A percentile compares a stretch with the other conserved stretches of the same genome.
Conservation (phyloP, 352 stramenopile genomes). For the Globisporangium carolinianum region DNA sequence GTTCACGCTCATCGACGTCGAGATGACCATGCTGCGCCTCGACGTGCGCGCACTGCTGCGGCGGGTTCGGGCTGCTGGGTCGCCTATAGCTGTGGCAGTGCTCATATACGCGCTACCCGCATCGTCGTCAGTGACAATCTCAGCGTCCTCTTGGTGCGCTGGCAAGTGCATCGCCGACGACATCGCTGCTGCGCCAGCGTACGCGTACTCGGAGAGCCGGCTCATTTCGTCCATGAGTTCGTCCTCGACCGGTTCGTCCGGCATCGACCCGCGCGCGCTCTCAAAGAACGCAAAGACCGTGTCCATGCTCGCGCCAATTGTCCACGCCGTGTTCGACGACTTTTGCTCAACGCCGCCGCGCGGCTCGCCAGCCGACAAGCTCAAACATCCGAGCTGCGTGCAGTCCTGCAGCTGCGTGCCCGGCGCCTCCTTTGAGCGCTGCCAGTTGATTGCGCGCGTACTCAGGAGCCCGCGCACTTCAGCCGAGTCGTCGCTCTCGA, state of each 20-base stretch:
- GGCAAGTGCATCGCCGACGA: slow-evolving; percentile 41
- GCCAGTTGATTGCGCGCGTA: slow-evolving; percentile 77
- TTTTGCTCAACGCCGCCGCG: slow-evolving; percentile 47
- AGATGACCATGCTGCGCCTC: slow-evolving; percentile 77
- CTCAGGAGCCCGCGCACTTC: slow-evolving; percentile 60
- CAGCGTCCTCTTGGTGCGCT: slow-evolving; percentile 66
- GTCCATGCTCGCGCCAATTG: slow-evolving; percentile 75
- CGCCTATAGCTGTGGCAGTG: neutral
- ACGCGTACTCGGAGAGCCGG: slow-evolving; percentile 62
- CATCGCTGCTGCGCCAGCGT: slow-evolving; percentile 48
- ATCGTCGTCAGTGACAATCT: slow-evolving; percentile 49
- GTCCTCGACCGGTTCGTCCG: slow-evolving; percentile 60
- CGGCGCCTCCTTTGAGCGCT: slow-evolving; percentile 59
- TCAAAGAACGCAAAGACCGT: slow-evolving; percentile 85
- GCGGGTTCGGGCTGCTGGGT: neutral
- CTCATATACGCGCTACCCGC: neutral
- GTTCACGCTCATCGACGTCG: slow-evolving; percentile 73
- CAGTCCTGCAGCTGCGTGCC: slow-evolving; percentile 67
- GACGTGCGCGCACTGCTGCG: slow-evolving; percentile 35
- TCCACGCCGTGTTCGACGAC: slow-evolving; percentile 77
- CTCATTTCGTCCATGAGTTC: slow-evolving; percentile 80
- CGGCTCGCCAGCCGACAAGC: slow-evolving; percentile 68
- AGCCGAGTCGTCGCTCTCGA: slow-evolving; percentile 54
- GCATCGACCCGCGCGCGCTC: slow-evolving; percentile 70
- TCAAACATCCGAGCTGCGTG: slow-evolving; percentile 64